These are phyloP conservation scores for Blastocrithidia nonstop DNA, from an alignment of 208 protist genomes.

Conservation along the genomic window DNA sequence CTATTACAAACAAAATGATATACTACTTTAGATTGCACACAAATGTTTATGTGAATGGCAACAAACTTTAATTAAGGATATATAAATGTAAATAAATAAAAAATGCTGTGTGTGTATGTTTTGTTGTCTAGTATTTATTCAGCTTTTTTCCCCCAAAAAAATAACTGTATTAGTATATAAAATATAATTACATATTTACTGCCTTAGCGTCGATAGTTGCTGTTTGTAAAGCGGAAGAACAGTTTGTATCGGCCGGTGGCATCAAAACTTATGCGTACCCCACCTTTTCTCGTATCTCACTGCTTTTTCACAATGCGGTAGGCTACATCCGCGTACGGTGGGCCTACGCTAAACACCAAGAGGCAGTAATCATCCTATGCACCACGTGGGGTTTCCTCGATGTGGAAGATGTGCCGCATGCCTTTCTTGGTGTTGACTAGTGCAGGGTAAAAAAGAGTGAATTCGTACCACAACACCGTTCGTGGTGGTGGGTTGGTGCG, in stretches of 20 bases:
- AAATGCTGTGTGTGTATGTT: neutral
- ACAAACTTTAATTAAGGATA: constrained; percentile 2
- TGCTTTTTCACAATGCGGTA: constrained; percentile 94
- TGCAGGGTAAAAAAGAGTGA: constrained; percentile 98
- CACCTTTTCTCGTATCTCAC: constrained; percentile 90
- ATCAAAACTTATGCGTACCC: constrained; percentile 94
- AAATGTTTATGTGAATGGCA: too few relatives aligned
- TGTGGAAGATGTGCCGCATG: constrained; percentile 83
- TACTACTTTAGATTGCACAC: too few relatives aligned
- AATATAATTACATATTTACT: neutral
- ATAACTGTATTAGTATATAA: too few relatives aligned
- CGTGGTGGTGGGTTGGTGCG: constrained; percentile 98
- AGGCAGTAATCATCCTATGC: constrained; percentile 79
- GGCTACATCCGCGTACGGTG: constrained; percentile 98
- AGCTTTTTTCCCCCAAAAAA: too few relatives aligned
- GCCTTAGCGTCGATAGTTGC: constrained; percentile 60
- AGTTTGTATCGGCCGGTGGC: constrained; percentile 53
- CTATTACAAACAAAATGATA: too few relatives aligned
- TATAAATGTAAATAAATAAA: neutral
- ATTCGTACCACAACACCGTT: constrained; percentile 98
- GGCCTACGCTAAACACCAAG: constrained; percentile 90
- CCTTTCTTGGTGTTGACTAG: constrained; percentile 89
- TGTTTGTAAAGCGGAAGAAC: constrained; percentile 80
- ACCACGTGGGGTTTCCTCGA: constrained; percentile 63
- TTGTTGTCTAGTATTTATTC: neutral